Evolutionary conservation across 345 rosid species (phyloP), one percentile per base, ranked within the genome.

Genomic region (Euphorbia peplus): DNA sequence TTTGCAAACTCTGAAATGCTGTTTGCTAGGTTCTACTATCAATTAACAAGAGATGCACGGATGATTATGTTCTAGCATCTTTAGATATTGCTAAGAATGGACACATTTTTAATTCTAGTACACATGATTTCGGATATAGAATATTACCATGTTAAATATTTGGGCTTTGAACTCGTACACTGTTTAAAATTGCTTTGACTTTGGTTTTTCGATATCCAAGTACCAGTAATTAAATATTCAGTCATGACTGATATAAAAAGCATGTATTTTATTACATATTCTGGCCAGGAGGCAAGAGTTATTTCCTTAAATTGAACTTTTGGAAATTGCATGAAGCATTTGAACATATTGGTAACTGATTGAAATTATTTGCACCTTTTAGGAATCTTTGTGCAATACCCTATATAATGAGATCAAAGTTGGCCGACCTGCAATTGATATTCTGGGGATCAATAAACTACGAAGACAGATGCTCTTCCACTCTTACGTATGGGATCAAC

Each of bases 391-490:
- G 3, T 55, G 15, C 65, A 47, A 68, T 32, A 30, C 25, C 11
- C 10, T 56, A 39, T 46, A 5, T 8, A 63, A 55, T 15, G 69
- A 74, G 44, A 60, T 19, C 10, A 74, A 74, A 35, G 22, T 16
- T 42, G 70, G 78, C 25, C 78, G 63, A 63, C 69, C 73, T 68
- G 69, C 39, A 0, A 5, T 67, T 73, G 73, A 74, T 69, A 47
- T 74, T 53, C 65, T 74, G 7, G 78, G 63, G 46, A 32, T 74
- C 54, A 74, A 74, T 47, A 68, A 64, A 68, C n/a, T 74, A 44
- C 22, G 60, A 65, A 55, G 69, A 69, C 73, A 46, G 24, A 15
- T 74, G 24, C 60, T 74, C 22, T 63, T 68, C 65, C 61, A 46
- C 32, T 68, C 73, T 28, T 68, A 63, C 37, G 58, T 56, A 16